Conservation (phyloP, 495 filamentous ascomycete species). For the Tuber calosporum region DNA sequence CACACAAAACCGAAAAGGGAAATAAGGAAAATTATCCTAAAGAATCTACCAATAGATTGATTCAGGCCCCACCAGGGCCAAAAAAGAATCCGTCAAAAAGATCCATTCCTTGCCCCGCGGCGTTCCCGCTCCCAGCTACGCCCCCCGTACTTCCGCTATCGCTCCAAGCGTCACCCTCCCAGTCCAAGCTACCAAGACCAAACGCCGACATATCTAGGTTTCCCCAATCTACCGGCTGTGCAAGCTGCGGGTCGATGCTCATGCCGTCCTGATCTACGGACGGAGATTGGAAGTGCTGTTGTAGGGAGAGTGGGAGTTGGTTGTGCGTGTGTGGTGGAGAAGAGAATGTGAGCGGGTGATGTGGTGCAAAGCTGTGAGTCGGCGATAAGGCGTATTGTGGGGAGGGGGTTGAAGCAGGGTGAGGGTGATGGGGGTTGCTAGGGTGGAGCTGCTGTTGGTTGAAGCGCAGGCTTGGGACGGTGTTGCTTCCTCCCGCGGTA, state of each 20-base stretch:
- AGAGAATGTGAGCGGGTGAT: background rate
- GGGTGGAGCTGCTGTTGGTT: conserved; percentile 9
- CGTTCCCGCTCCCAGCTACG: conserved; percentile 20
- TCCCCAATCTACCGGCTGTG: conserved; percentile 35
- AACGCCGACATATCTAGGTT: conserved; percentile 38
- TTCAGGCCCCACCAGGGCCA: conserved; percentile 45
- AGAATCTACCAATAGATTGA: background rate
- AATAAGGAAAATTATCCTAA: background rate
- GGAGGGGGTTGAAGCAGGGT: conserved; percentile 18
- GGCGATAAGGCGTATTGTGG: conserved; percentile 17
- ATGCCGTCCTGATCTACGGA: conserved; percentile 20
- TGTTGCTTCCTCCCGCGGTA: conserved; percentile 17
- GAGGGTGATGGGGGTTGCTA: conserved; percentile 18
- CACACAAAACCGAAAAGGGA: background rate
- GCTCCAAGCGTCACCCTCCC: conserved; percentile 33
- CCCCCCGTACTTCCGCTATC: conserved; percentile 42
- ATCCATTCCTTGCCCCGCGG: conserved; percentile 52
- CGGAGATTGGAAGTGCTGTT: background rate
- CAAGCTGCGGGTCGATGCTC: conserved; percentile 39
- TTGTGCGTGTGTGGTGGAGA: conserved; percentile 1
- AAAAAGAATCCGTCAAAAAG: conserved; percentile 92
- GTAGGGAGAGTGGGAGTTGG: conserved; percentile 1
- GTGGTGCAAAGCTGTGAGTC: conserved; percentile 4
- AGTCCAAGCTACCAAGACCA: conserved; percentile 38
- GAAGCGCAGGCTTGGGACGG: background rate